These are phyloP conservation scores for Auriscalpium vulgare DNA, from an alignment of 768 basidiomycete species.

Conservation along the genomic window DNA sequence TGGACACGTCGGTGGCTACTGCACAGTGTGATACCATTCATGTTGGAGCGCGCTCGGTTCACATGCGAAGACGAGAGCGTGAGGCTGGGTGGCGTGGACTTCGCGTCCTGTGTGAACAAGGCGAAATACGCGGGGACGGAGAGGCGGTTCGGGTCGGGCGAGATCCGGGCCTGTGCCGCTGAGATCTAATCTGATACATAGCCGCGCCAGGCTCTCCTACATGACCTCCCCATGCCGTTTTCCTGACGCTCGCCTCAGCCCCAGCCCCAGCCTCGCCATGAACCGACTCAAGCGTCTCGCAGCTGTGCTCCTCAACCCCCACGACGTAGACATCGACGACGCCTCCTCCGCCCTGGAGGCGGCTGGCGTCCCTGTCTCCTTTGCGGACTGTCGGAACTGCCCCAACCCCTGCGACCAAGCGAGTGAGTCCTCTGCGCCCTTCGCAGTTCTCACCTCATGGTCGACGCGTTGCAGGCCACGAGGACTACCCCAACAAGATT, in stretches of 20 bases:
- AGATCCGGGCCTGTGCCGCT: neutral
- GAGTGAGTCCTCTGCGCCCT: slow-evolving; percentile 15
- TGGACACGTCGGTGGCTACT: neutral
- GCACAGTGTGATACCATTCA: neutral
- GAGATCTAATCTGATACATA: neutral
- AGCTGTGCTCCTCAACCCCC: slow-evolving; percentile 8
- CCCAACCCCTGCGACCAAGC: slow-evolving; percentile 24
- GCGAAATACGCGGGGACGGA: neutral
- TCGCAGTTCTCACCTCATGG: neutral
- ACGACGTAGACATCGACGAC: slow-evolving; percentile 5
- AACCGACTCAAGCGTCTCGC: slow-evolving; percentile 8
- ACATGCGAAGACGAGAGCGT: no score
- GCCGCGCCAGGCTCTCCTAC: no score
- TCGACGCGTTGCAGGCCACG: slow-evolving; percentile 42
- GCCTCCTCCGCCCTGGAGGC: slow-evolving; percentile 11
- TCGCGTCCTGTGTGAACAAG: no score
- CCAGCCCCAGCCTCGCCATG: neutral
- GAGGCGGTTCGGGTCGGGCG: neutral
- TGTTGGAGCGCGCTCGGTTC: neutral
- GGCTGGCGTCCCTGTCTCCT: slow-evolving; percentile 19
- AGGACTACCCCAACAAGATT: slow-evolving; percentile 66
- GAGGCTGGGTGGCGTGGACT: no score
- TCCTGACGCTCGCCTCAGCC: neutral
- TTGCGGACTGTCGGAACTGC: slow-evolving; percentile 20
- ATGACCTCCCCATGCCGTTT: neutral